Evolutionary conservation across 176 grass and related monocot species (phyloP).

Genomic region (Musa beccarii): DNA sequence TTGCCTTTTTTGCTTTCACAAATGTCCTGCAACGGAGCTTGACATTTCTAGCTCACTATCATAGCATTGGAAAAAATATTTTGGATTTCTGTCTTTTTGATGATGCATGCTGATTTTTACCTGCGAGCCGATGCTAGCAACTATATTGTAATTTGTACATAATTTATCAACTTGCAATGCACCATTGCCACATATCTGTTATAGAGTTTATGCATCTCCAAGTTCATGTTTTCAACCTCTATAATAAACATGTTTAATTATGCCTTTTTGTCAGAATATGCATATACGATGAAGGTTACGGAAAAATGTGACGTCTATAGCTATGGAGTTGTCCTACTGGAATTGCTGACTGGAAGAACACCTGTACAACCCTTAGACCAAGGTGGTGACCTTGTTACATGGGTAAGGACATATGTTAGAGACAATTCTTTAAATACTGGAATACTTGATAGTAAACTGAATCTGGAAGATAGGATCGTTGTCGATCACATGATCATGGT

Average conservation of each 20-base stretch:
- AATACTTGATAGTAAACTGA: constrained; percentile 56
- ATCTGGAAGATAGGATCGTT: constrained; percentile 46
- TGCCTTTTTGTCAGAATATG: constrained; percentile 62
- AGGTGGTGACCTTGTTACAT: constrained; percentile 94
- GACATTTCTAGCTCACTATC: too few species aligned
- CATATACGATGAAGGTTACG: constrained; percentile 98
- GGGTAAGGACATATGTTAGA: constrained; percentile 75
- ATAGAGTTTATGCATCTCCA: not conserved
- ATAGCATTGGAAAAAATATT: not conserved
- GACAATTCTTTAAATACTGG: constrained; percentile 63
- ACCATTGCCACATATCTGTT: not conserved
- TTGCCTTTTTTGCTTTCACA: too few species aligned
- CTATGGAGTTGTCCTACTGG: constrained; percentile 81
- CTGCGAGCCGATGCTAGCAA: too few species aligned
- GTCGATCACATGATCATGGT: constrained; percentile 86
- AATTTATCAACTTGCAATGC: not conserved
- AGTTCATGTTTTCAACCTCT: not conserved
- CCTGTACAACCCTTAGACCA: constrained; percentile 84
- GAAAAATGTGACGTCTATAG: constrained; percentile 96
- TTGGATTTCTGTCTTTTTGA: not conserved
- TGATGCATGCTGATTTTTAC: too few species aligned
- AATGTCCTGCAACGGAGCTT: too few species aligned
- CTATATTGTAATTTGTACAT: not conserved
- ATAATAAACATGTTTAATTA: not conserved
- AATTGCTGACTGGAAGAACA: constrained; percentile 77